Base-by-base conservation (phyloP, 2,329 filamentous ascomycete species). In the Chrysoporthe cubensis region DNA sequence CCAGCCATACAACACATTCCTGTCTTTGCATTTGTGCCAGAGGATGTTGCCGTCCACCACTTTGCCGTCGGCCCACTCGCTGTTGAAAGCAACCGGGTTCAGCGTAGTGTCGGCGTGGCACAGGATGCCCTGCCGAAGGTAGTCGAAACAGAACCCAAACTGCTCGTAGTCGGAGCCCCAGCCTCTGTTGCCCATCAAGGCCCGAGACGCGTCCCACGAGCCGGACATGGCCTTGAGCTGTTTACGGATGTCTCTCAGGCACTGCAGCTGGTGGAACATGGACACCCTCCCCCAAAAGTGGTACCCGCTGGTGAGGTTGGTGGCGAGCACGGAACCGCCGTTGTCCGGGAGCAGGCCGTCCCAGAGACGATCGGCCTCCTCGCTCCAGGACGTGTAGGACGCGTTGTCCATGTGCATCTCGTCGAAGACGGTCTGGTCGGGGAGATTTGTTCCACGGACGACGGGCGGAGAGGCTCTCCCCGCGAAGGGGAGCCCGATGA, bases 251-350 rank as follows among this genome's bases (percentile, higher is more conserved):
- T 58, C 56, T 58, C 56, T 58, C 9, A 58, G 56, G 34, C 56
- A 58, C 26, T 40, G 26, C 56, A 58, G 56, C 56, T 58, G 32
- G 56, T 58, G 56, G 56, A 58, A 58, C 56, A 58, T 58, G 32
- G 56, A 58, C 34, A 58, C 56, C 32, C 34, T 34, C 0, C 56
- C 56, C 56, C 56, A 58, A 40, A 58, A 58, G 34, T 58, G 56
- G 56, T 37, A 58, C 11, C 56, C 56, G 56, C 56, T 58, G 56
- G 56, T 58, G 32, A 58, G 34, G 56, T 58, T 58, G 56, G 56
- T 58, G 56, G 56, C 56, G 34, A 58, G 26, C 56, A 58, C 56
- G 56, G 56, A 34, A 40, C 56, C 56, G 26, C 56, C 56, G 1
- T 34, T 58, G 32, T 40, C 34, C 26, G 56, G 56, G 56, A 58